These are phyloP conservation scores for Helianthus tuberosus DNA, from an alignment of 129 eudicot genomes.

Conservation along the genomic window DNA sequence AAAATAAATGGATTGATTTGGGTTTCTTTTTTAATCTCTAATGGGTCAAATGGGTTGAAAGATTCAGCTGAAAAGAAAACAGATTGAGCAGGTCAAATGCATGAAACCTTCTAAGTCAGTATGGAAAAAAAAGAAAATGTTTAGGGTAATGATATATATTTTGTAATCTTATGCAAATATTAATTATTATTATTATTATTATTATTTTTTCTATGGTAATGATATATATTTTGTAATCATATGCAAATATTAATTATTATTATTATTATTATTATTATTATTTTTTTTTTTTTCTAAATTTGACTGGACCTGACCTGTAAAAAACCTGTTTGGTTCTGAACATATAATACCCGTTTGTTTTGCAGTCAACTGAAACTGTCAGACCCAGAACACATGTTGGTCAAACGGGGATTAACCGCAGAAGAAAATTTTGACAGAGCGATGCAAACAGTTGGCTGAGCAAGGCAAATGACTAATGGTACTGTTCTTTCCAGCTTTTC, in stretches of 20 bases:
- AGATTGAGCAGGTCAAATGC: neutral
- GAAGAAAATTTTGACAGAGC: constrained; percentile 77
- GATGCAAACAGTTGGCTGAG: constrained; percentile 57
- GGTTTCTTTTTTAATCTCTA: neutral
- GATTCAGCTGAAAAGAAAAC: no score
- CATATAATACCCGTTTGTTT: neutral
- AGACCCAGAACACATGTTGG: constrained; percentile 65
- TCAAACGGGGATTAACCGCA: constrained; percentile 49
- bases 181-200: no score
- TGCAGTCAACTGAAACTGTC: constrained; percentile 75
- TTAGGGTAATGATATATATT: neutral
- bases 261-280: no score
- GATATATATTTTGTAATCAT: neutral
- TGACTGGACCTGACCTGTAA: neutral
- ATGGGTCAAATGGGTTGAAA: neutral
- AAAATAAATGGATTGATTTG: neutral
- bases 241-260: neutral
- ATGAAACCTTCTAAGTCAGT: neutral
- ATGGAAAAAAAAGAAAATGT: neutral
- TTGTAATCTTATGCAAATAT: neutral
- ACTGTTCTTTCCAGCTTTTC: neutral
- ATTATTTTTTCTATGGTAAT: neutral
- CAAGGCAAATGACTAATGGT: constrained; percentile 18
- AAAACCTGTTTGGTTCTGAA: neutral
- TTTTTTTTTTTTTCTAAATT: neutral